These are phyloP conservation scores for Tylopilus intermedius DNA, from an alignment of 768 basidiomycete species.

Conservation along the genomic window DNA sequence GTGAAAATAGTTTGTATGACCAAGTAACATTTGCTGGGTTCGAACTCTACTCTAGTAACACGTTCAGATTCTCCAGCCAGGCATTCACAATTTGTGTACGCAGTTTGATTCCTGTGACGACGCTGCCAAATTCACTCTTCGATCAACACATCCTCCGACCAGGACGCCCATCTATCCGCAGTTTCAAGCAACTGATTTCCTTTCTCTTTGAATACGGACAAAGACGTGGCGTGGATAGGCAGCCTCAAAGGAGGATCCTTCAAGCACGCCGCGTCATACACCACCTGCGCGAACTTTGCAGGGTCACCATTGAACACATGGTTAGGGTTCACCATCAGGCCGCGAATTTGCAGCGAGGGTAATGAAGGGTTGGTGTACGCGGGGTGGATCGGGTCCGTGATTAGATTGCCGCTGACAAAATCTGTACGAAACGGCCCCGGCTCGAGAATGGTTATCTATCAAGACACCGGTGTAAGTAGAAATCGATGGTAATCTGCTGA, in stretches of 20 bases:
- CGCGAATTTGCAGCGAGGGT: not conserved
- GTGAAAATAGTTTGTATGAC: no score
- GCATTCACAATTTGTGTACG: no score
- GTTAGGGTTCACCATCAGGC: not conserved
- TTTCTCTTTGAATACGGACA: not conserved
- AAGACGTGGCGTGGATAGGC: not conserved
- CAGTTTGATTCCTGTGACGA: not conserved
- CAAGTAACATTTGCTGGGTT: no score
- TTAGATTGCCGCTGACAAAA: not conserved
- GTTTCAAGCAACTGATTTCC: slow-evolving; percentile 11
- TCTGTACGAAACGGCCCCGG: slow-evolving; percentile 2
- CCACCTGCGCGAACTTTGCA: slow-evolving; percentile 7
- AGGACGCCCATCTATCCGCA: slow-evolving; percentile 14
- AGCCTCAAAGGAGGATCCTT: slow-evolving; percentile 17
- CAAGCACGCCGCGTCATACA: slow-evolving; percentile 5
- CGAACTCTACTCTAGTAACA: no score
- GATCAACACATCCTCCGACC: slow-evolving; percentile 1
- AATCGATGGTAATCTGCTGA: not conserved
- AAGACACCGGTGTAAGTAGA: not conserved
- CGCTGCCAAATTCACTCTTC: not conserved
- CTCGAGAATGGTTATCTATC: slow-evolving; percentile 6
- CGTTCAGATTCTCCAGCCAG: no score
- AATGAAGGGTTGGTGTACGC: slow-evolving; percentile 11
- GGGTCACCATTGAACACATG: slow-evolving; percentile 12
- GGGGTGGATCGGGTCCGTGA: slow-evolving; percentile 7